A percentile compares a stretch with the other conserved stretches of the same genome.
These are phyloP conservation scores for Aschersonia sp. DNA, from an alignment of 2,329 filamentous ascomycete species.

Conservation along the genomic window DNA sequence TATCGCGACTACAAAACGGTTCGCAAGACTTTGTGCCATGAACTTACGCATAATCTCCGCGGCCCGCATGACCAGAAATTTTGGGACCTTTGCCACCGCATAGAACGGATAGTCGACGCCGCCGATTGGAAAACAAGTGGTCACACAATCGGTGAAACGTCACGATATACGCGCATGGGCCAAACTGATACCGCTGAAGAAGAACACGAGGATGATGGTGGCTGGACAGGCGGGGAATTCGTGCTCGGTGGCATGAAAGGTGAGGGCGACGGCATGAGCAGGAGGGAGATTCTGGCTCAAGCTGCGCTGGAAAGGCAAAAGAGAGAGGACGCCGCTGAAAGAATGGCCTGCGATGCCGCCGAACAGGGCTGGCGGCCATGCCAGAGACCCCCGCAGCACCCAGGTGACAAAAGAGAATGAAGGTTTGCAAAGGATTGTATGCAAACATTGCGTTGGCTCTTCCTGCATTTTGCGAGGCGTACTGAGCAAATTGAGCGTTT, in stretches of 20 bases:
- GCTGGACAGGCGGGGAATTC: slow-evolving; percentile 69
- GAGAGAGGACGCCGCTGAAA: slow-evolving; percentile 17
- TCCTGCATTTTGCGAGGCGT: neutral
- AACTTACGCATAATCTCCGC: slow-evolving; percentile 85
- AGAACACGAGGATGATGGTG: slow-evolving; percentile 52
- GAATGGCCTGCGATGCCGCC: slow-evolving; percentile 14
- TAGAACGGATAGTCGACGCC: slow-evolving; percentile 72
- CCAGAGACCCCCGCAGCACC: slow-evolving; percentile 9
- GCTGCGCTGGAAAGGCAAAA: slow-evolving; percentile 21
- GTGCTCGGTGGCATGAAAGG: slow-evolving; percentile 46
- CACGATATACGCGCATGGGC: slow-evolving; percentile 40
- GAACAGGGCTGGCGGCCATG: slow-evolving; percentile 16
- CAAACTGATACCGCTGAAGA: slow-evolving; percentile 33
- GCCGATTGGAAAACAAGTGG: slow-evolving; percentile 69
- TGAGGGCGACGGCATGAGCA: slow-evolving; percentile 35
- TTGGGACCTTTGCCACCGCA: slow-evolving; percentile 77
- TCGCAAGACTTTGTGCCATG: slow-evolving; percentile 83
- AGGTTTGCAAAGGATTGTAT: neutral
- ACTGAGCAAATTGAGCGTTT: too few relatives aligned
- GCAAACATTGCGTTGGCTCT: slow-evolving; percentile 4
- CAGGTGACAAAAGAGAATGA: slow-evolving; percentile 12
- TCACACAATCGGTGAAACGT: slow-evolving; percentile 47
- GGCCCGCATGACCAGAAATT: slow-evolving; percentile 74
- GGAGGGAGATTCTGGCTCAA: slow-evolving; percentile 60
- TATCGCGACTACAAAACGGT: slow-evolving; percentile 90